These are phyloP conservation scores for Tulasnella sp. DNA, from an alignment of 768 basidiomycete genomes.

Conservation along the genomic window DNA sequence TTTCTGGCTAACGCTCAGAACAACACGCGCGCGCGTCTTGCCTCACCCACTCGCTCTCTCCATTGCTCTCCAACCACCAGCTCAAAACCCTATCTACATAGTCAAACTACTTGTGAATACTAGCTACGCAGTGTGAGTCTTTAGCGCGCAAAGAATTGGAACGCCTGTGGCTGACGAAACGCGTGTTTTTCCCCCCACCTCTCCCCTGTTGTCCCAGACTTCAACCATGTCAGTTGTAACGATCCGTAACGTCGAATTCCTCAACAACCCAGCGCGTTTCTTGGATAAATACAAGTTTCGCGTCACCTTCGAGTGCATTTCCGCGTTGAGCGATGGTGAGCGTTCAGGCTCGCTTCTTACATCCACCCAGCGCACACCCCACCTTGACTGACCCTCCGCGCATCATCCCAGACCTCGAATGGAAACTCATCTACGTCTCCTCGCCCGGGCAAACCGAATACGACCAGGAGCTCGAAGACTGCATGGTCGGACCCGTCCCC, in stretches of 20 bases:
- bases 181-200: not conserved
- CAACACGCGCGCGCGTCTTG: not conserved
- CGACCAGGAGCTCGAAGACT: conserved; percentile 97
- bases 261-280: conserved; percentile 93
- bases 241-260: conserved; percentile 57
- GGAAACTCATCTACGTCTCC: conserved; percentile 96
- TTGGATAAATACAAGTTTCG: conserved; percentile 89
- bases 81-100: not conserved
- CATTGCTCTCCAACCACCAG: not conserved
- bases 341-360: not conserved
- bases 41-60: not conserved
- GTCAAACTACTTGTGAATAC: conserved; percentile 18
- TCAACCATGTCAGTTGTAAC: conserved; percentile 42
- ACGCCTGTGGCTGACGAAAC: not conserved
- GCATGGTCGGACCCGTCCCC: conserved; percentile 96
- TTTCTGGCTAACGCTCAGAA: not conserved
- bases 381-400: not conserved
- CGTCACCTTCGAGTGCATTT: conserved; percentile 97
- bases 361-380: not conserved
- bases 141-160: not conserved
- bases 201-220: not conserved
- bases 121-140: not conserved
- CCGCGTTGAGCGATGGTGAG: conserved; percentile 83
- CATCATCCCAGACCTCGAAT: conserved; percentile 78
- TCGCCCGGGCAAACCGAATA: conserved; percentile 87